Percentiles rank a stretch among this genome's conserved stretches.
phyloP scores from a whole-genome alignment of 495 filamentous ascomycete species.

The Talaromyces ruber region DNA sequence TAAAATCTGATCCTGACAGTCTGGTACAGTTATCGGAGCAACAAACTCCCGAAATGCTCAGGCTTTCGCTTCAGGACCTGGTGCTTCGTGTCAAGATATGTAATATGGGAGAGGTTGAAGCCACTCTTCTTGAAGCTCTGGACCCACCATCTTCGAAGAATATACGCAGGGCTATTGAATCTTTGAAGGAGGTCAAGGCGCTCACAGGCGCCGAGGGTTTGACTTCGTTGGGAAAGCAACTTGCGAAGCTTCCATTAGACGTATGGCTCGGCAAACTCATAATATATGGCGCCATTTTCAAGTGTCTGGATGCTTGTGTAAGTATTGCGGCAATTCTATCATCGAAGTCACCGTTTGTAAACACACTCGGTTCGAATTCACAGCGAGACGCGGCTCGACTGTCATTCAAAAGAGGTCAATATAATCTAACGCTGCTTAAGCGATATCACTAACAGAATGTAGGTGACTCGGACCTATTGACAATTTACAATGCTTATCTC shows the following conservation, averaged over 20 bases:
- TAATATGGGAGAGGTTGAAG: slow-evolving; percentile 83
- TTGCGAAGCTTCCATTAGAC: slow-evolving; percentile 83
- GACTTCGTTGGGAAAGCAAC: slow-evolving; percentile 75
- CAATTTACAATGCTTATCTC: slow-evolving; percentile 85
- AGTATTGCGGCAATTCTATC: slow-evolving; percentile 89
- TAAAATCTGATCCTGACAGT: neutral
- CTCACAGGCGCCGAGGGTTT: slow-evolving; percentile 73
- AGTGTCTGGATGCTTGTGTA: slow-evolving; percentile 79
- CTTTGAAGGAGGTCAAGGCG: slow-evolving; percentile 86
- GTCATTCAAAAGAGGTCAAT: slow-evolving; percentile 59
- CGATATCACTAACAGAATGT: neutral
- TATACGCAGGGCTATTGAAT: slow-evolving; percentile 83
- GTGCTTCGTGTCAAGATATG: slow-evolving; percentile 96
- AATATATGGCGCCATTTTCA: slow-evolving; percentile 72
- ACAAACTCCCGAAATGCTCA: slow-evolving; percentile 92
- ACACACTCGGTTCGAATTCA: slow-evolving; percentile 68
- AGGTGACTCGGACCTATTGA: slow-evolving; percentile 87
- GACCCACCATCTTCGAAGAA: slow-evolving; percentile 88
- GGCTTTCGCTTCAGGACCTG: slow-evolving; percentile 86
- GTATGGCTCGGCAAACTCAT: slow-evolving; percentile 92
- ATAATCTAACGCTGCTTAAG: slow-evolving; percentile 1
- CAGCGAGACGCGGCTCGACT: slow-evolving; percentile 71
- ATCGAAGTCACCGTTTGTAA: slow-evolving; percentile 88
- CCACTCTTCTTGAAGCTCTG: slow-evolving; percentile 79
- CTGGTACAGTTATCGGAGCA: slow-evolving; percentile 63